phyloP scores from a whole-genome alignment of 2,329 filamentous ascomycete species.

The Ascochyta viciae-villosae region DNA sequence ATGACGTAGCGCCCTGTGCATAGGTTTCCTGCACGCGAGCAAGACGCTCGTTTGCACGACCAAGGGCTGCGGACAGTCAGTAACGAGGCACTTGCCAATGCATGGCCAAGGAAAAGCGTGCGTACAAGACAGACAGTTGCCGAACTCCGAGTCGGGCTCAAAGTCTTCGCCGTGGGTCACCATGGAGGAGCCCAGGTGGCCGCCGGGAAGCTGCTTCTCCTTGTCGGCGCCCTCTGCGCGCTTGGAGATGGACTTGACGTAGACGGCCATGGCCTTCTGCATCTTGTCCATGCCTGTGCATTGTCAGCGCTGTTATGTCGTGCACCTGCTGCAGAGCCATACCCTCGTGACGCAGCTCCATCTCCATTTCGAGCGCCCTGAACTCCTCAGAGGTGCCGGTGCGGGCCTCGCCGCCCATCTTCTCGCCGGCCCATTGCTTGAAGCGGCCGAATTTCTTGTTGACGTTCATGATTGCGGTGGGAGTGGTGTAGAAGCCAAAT shows the following conservation, averaged over 20 bases:
- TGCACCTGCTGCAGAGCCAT: constrained; percentile 29
- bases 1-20: constrained; percentile 75
- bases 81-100: neutral
- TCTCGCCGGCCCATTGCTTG: constrained; percentile 97
- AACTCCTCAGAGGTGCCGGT: constrained; percentile 90
- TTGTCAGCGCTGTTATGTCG: constrained; percentile 10
- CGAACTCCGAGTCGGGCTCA: constrained; percentile 87
- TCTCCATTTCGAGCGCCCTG: constrained; percentile 86
- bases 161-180: constrained; percentile 91
- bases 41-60: constrained; percentile 86
- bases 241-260: constrained; percentile 87
- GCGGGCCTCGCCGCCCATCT: constrained; percentile 91
- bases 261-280: constrained; percentile 82
- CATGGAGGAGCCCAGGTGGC: constrained; percentile 84
- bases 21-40: constrained; percentile 86
- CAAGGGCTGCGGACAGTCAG: constrained; percentile 64
- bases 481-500: constrained; percentile 11
- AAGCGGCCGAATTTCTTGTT: constrained; percentile 93
- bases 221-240: constrained; percentile 85
- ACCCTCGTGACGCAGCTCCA: constrained; percentile 90
- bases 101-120: constrained; percentile 14
- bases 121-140: constrained; percentile 79
- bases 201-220: constrained; percentile 83
- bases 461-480: constrained; percentile 60
- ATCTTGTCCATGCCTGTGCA: constrained; percentile 83